Evolutionary conservation across 192 early-diverging fungal species (phyloP), one percentile per base, ranked within the genome.

Genomic region (Backusella luteola): DNA sequence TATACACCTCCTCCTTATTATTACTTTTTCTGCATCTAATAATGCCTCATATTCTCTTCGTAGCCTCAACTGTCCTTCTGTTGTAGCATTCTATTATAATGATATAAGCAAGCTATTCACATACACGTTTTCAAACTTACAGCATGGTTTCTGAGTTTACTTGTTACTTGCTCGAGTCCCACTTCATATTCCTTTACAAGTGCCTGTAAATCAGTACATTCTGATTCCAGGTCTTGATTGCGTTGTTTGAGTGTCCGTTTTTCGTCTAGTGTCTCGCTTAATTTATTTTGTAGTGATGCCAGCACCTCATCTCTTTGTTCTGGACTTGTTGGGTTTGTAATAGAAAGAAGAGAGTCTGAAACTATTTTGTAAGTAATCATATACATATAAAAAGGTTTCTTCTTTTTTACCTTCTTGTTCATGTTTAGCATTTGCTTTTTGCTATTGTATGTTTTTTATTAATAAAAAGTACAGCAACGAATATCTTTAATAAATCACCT

Each of bases 1-100:
- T 32, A 3, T 32, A 32, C 32, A 0, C 34, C 53, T 66, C 8
- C 7, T 34, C 9, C 17, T 34, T 19, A 29, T 63, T 56, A 7
- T 73, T 73, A 80, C 79, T 59, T 77, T 76, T 73, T 81, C 80
- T 68, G 75, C 80, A 71, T 81, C 72, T 19, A 81, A 56, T 41
- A 81, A 70, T 19, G 80, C 80, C 69, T 81, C 80, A 66, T 81
- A 81, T 69, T 81, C 80, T 66, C 80, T 67, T 69, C 73, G 69
- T 36, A 81, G 26, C 14, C 53, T 69, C 23, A 76, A 11, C 41
- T 81, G 75, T 19, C 76, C 70, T 59, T 81, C 71, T 23, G 42
- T 39, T n/a, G 71, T 32, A 0, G 69, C 59, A 71, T 38, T 67
- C 79, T 80, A 76, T 32, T 53, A 76, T 39, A 23, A 5, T 75